phyloP scores from a whole-genome alignment of 2,329 filamentous ascomycete species.

The Biscogniauxia mediterranea region DNA sequence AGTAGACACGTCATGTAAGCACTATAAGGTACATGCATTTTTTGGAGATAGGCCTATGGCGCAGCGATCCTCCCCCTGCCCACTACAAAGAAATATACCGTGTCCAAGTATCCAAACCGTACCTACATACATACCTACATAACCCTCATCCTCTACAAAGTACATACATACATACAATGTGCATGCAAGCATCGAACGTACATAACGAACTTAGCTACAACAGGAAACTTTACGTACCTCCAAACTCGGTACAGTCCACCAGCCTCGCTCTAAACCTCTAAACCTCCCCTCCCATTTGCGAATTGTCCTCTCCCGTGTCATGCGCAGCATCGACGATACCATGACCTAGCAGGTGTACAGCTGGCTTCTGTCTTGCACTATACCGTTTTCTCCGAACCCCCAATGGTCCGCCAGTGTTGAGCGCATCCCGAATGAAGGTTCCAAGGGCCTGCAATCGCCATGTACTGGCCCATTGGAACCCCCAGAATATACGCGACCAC shows the following conservation, averaged over 20 bases:
- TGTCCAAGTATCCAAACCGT: not conserved
- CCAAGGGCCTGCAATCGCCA: conserved; percentile 45
- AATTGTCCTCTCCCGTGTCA: not conserved
- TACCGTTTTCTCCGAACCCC: not conserved
- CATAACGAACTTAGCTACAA: conserved; percentile 6
- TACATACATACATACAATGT: no score
- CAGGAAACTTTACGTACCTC: conserved; percentile 5
- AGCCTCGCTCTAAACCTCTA: not conserved
- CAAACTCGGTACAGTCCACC: conserved; percentile 4
- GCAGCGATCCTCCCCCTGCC: no score
- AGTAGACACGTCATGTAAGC: not conserved
- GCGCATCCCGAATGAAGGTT: conserved; percentile 34
- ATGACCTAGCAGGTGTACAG: not conserved
- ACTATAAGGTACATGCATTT: conserved; percentile 2
- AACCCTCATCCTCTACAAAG: no score
- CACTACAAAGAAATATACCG: no score
- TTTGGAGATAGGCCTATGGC: not conserved
- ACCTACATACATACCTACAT: no score
- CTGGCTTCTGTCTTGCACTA: not conserved
- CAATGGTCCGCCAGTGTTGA: conserved; percentile 15
- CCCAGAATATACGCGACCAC: conserved; percentile 79
- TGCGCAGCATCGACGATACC: not conserved
- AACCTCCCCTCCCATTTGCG: not conserved
- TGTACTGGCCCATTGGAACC: conserved; percentile 91
- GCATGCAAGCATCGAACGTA: not conserved